Evolutionary conservation across 768 basidiomycete species (phyloP).

Genomic region (Trametes villosa): DNA sequence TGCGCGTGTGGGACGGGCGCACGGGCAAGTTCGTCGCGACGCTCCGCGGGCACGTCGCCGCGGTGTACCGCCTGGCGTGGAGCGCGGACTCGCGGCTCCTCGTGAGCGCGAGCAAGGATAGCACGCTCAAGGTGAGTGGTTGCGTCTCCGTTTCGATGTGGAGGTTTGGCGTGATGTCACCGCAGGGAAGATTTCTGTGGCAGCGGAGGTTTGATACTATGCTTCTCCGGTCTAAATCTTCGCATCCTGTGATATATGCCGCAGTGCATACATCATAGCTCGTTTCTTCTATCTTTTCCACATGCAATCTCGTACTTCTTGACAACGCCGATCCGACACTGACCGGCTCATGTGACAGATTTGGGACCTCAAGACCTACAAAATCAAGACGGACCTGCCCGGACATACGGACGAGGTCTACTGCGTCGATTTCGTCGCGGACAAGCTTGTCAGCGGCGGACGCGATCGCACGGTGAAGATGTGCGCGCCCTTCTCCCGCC

Average conservation of each 20-base stretch:
- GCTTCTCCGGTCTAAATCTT: background rate
- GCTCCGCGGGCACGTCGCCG: slow-evolving; percentile 89
- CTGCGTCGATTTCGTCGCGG: slow-evolving; percentile 98
- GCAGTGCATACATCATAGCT: background rate
- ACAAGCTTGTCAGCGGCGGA: slow-evolving; percentile 99
- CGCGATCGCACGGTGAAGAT: slow-evolving; percentile 92
- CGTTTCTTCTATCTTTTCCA: background rate
- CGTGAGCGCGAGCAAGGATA: slow-evolving; percentile 94
- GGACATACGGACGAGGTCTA: slow-evolving; percentile 99
- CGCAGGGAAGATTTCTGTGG: background rate
- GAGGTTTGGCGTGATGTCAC: background rate
- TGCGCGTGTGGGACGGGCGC: slow-evolving; percentile 89
- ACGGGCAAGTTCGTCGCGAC: slow-evolving; percentile 90
- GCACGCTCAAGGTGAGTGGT: slow-evolving; percentile 82
- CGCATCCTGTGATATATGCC: background rate
- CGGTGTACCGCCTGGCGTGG: slow-evolving; percentile 95
- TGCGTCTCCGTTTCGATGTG: background rate
- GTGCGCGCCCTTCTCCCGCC: slow-evolving; percentile 49
- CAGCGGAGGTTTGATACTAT: background rate
- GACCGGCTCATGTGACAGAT: slow-evolving; percentile 52
- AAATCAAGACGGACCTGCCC: slow-evolving; percentile 91
- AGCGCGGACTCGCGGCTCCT: slow-evolving; percentile 91
- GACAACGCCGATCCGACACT: background rate
- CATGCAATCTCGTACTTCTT: too few relatives aligned
- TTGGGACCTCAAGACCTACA: slow-evolving; percentile 97